These are phyloP conservation scores for Candida lessepsii DNA, from an alignment of 805 yeast genomes.

Conservation along the genomic window DNA sequence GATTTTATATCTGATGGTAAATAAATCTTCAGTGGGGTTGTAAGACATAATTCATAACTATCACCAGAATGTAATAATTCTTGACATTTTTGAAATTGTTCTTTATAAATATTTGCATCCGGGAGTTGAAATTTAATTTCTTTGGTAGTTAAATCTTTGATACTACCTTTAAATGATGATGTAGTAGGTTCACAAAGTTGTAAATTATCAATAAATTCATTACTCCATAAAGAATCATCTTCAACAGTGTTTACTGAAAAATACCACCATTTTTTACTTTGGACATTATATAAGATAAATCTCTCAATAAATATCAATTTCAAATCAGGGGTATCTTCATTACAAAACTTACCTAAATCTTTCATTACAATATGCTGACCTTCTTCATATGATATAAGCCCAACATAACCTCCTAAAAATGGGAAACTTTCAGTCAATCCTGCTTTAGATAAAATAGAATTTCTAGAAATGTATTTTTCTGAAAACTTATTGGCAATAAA, in stretches of 20 bases:
- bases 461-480: constrained; percentile 29
- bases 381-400: constrained; percentile 85
- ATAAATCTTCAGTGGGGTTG: constrained; percentile 64
- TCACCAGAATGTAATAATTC: constrained; percentile 72
- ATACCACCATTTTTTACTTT: constrained; percentile 44
- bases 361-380: constrained; percentile 50
- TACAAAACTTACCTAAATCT: constrained; percentile 34
- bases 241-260: constrained; percentile 45
- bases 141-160: constrained; percentile 23
- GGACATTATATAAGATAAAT: constrained; percentile 54
- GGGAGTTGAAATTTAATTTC: constrained; percentile 46
- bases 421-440: constrained; percentile 48
- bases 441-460: constrained; percentile 20
- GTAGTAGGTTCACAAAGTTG: constrained; percentile 4
- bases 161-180: constrained; percentile 12
- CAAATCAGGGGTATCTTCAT: constrained; percentile 59
- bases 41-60: constrained; percentile 90
- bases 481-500: constrained; percentile 51
- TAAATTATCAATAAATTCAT: constrained; percentile 16
- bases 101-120: constrained; percentile 48
- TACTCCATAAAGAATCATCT: constrained; percentile 41
- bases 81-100: constrained; percentile 64
- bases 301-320: constrained; percentile 71
- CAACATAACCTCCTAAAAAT: constrained; percentile 89
- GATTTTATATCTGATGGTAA: constrained; percentile 52